Percentiles rank a stretch among this genome's conserved stretches.
Conservation (phyloP, 208 protist species). For the Leishmania guyanensis region DNA sequence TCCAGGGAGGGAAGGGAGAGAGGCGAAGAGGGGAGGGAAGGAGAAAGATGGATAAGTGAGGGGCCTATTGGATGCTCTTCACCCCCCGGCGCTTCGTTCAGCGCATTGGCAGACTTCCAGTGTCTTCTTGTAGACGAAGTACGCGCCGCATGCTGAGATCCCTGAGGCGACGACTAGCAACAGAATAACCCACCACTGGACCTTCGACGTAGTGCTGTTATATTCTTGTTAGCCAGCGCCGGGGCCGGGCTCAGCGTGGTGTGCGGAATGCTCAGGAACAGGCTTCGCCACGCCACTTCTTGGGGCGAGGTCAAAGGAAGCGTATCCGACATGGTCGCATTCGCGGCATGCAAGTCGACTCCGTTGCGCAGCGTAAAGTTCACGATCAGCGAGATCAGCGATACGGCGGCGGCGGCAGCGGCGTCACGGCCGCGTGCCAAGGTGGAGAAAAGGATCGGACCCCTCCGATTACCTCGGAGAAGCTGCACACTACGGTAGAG, state of each 20-base stretch:
- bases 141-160: conserved; percentile 31
- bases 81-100: background rate
- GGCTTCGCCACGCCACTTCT: conserved; percentile 45
- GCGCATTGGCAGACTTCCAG: conserved; percentile 20
- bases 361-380: conserved; percentile 68
- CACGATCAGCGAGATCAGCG: conserved; percentile 34
- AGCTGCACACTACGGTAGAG: conserved; percentile 43
- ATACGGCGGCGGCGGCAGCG: conserved; percentile 10
- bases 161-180: conserved; percentile 52
- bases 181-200: conserved; percentile 51
- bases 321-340: conserved; percentile 7
- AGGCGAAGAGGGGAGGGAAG: background rate
- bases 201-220: conserved; percentile 44
- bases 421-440: background rate
- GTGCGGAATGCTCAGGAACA: conserved; percentile 52
- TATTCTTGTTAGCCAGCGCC: conserved; percentile 41
- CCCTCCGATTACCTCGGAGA: conserved; percentile 35
- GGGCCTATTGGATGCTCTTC: conserved; percentile 4
- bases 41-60: background rate
- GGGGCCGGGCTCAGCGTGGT: conserved; percentile 24
- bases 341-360: conserved; percentile 40
- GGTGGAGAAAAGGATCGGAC: conserved; percentile 33
- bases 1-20: background rate
- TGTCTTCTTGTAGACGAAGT: conserved; percentile 59
- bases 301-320: conserved; percentile 28